These are phyloP conservation scores for Coccinonectria pachysandricola DNA, from an alignment of 2,329 filamentous ascomycete species.

Conservation along the genomic window DNA sequence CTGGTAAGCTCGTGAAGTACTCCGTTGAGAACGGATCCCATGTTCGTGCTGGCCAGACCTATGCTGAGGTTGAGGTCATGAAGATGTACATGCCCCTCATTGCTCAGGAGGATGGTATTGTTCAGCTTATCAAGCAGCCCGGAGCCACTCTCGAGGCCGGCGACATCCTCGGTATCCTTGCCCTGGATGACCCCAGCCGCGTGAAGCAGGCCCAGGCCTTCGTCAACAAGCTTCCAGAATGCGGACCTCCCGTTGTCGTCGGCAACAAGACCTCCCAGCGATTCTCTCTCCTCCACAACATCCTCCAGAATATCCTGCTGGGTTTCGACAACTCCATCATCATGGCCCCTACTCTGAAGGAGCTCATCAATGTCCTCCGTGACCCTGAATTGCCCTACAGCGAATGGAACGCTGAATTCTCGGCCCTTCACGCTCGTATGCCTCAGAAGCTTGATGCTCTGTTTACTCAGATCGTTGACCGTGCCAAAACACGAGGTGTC, in stretches of 20 bases:
- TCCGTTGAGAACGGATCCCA: conserved; percentile 92
- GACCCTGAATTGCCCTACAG: conserved; percentile 87
- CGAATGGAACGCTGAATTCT: conserved; percentile 93
- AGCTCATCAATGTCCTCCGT: conserved; percentile 81
- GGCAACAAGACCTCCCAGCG: conserved; percentile 87
- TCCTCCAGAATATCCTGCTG: conserved; percentile 76
- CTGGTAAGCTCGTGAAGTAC: conserved; percentile 97
- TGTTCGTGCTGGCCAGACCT: conserved; percentile 82
- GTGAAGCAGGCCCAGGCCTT: conserved; percentile 96
- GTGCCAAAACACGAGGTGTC: conserved; percentile 61
- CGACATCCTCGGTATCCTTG: conserved; percentile 95
- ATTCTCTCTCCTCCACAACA: conserved; percentile 66
- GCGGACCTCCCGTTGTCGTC: conserved; percentile 76
- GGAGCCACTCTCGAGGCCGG: conserved; percentile 95
- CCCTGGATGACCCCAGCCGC: conserved; percentile 87
- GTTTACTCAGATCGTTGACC: conserved; percentile 78
- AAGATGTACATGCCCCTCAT: conserved; percentile 99
- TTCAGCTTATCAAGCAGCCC: conserved; percentile 98
- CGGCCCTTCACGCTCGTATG: conserved; percentile 94
- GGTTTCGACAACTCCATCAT: conserved; percentile 97
- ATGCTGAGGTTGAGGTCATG: conserved; percentile 98
- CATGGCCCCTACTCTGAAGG: conserved; percentile 78
- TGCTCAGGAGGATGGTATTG: conserved; percentile 87
- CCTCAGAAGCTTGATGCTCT: conserved; percentile 80
- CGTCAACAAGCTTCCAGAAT: conserved; percentile 76